Base-by-base conservation (phyloP, 169 alveolate species). In the Plasmodium gaboni region DNA sequence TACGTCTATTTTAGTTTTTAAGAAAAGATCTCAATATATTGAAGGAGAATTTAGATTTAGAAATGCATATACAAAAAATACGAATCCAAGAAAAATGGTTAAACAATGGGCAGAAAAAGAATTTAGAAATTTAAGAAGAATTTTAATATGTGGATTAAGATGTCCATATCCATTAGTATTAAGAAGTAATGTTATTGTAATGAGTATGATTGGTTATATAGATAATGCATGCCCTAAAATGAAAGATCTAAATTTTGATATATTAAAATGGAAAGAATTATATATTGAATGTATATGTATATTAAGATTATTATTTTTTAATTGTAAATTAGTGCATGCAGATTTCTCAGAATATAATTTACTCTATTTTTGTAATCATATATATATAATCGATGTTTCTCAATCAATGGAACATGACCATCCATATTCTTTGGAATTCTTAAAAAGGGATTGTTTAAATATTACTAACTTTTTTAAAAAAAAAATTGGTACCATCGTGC, bases 51-150 rank as follows among this genome's bases (percentile, higher is more conserved):
- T 97, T 90, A 95, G 99, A 74, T 99, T 98, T 91, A 96, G 99
- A 92, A 95, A 97, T 72, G 99, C 99, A 8, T 98, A 98, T 89
- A 96, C 94, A 24, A 94, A 93, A 60, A 94, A 95, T 48, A 94
- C 98, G 67, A 99, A 99, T 86, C 99, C 99, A 10, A 94, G 99
- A 64, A 98, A 98, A 92, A 99, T 98, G 99, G 99, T 98, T 1
- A 96, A 97, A 57, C 98, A 98, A 78, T 99, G 99, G 99, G 99
- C 99, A 32, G 99, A 98, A 95, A 99, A 99, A 96, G 99, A 98
- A 92, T 95, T 97, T 67, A 89, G 99, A 71, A 98, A 99, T 92
- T 92, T 98, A 61, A 96, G 97, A 91, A 95, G 99, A 74, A 92
- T 98, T 15, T 93, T 95, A 61, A 92, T 95, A 80, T 94, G 98